phyloP scores from a whole-genome alignment of 2,329 filamentous ascomycete species.

The Epichloe amarillans region DNA sequence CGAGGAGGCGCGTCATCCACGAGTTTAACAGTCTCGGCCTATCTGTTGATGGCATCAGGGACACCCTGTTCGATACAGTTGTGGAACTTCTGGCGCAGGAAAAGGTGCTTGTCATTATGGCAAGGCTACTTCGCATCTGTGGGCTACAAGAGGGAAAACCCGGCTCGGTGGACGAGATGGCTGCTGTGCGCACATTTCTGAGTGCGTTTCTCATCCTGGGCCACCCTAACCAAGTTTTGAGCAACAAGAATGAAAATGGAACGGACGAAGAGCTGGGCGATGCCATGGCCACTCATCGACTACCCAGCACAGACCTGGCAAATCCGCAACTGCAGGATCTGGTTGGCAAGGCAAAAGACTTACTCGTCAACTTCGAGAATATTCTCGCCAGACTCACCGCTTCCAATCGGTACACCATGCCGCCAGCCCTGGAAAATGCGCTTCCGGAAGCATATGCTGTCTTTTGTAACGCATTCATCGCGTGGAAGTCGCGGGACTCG shows the following conservation, averaged over 20 bases:
- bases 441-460: conserved; percentile 58
- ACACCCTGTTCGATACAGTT: conserved; percentile 62
- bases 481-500: conserved; percentile 73
- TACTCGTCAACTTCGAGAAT: conserved; percentile 66
- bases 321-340: conserved; percentile 56
- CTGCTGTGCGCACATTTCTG: conserved; percentile 60
- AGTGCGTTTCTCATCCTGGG: conserved; percentile 70
- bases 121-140: conserved; percentile 54
- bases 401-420: conserved; percentile 54
- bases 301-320: conserved; percentile 34
- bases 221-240: conserved; percentile 66
- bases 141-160: conserved; percentile 52
- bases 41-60: conserved; percentile 55
- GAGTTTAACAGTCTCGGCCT: conserved; percentile 54
- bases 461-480: conserved; percentile 67
- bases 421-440: conserved; percentile 45
- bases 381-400: conserved; percentile 52
- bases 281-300: conserved; percentile 15
- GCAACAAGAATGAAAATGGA: conserved; percentile 50
- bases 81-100: conserved; percentile 54
- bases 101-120: conserved; percentile 50
- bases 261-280: conserved; percentile 40
- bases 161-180: conserved; percentile 53
- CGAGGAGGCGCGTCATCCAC: conserved; percentile 45
- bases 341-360: conserved; percentile 63